Base-by-base conservation (phyloP, 306 rosid species). In the Mimosa pudica region DNA sequence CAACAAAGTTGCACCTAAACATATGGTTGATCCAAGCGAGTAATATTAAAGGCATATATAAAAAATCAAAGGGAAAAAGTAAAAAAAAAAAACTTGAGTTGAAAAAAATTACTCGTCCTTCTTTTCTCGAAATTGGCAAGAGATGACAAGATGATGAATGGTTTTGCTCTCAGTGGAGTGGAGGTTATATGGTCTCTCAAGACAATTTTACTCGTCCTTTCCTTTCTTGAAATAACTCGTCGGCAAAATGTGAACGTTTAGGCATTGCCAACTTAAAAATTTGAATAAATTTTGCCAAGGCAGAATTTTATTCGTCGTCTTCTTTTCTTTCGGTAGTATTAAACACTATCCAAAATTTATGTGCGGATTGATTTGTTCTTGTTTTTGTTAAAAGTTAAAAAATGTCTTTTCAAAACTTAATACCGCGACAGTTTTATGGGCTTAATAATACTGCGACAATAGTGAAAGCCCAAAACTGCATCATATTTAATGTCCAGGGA, bases 401-500 rank as follows among this genome's bases (percentile, higher is more conserved):
- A 49, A 51, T 13, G 55, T 51, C 55, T 35, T 64, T 13, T 35
- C 44, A 64, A 64, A 13, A 64, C 20, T 14, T 14, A 13, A 16
- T 14, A 16, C 10, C 3, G 47, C 16, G 70, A 7, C 46, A 36
- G 42, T 38, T 38, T 38, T 38, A 2, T 38, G 42, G 42, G 42
- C 42, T 38, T 38, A 38, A 38, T 14, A 13, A 16, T 14, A 16
- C 10, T 7, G 47, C 16, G 70, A 7, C 46, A 36, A 6, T 7
- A 16, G 30, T 8, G 18, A 57, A 55, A 57, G 24, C 30, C 58
- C 58, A 13, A 52, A 52, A 71, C 35, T 2, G 24, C 36, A 46
- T 57, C 73, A 65, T 55, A 72, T 55, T 71, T 66, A 80, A 51
- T 76, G 66, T 48, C 1, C 4, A 24, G 3, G 46, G n/a, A 41